Percentiles rank a stretch among this genome's conserved stretches.
Evolutionary conservation across 805 yeast species (phyloP).

Genomic region (Tetrapisispora nanseiensis): DNA sequence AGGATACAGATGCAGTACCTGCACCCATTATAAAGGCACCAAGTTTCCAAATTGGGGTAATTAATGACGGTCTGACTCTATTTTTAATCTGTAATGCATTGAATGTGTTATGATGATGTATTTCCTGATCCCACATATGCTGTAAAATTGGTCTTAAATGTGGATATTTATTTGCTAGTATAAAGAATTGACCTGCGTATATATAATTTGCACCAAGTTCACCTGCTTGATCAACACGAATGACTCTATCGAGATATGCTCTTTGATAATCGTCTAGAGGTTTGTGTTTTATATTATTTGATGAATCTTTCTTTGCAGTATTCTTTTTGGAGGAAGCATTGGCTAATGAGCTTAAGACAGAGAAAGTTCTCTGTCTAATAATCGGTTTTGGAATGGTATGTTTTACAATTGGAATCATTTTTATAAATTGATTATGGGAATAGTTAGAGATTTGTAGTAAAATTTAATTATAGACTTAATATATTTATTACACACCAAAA

Average conservation of each 20-base stretch:
- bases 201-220: constrained; percentile 93
- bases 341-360: too few relatives aligned
- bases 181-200: constrained; percentile 80
- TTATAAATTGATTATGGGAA: too few relatives aligned
- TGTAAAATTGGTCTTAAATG: constrained; percentile 67
- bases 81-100: constrained; percentile 62
- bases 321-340: not conserved
- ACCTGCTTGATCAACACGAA: constrained; percentile 96
- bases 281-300: constrained; percentile 1
- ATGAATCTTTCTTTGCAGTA: not conserved
- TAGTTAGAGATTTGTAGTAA: too few relatives aligned
- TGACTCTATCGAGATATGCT: constrained; percentile 61
- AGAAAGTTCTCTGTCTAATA: too few relatives aligned
- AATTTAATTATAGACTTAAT: too few relatives aligned
- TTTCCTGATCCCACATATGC: constrained; percentile 98
- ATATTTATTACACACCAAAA: too few relatives aligned
- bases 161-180: constrained; percentile 61
- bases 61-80: constrained; percentile 80
- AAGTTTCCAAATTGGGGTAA: constrained; percentile 87
- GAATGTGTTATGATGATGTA: constrained; percentile 82
- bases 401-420: too few relatives aligned
- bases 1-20: constrained; percentile 75
- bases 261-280: constrained; percentile 41
- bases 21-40: constrained; percentile 86
- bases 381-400: too few relatives aligned